Conservation (phyloP, 345 rosid species). For the Streptanthus diversifolius region DNA sequence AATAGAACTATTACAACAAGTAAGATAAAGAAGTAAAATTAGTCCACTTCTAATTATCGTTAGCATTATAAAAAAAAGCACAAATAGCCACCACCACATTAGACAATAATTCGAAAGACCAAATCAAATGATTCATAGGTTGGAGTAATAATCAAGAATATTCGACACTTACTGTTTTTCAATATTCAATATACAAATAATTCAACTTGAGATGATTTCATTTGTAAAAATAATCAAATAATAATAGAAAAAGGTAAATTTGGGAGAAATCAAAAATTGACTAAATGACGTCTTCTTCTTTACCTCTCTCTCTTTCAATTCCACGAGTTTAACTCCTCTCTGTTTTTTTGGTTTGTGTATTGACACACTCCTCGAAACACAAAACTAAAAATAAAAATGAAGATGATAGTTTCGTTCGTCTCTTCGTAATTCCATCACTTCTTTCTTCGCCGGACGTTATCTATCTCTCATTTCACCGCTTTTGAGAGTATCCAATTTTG, state of each 20-base stretch:
- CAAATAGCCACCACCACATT: slow-evolving; percentile 29
- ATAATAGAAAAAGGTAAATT: background rate
- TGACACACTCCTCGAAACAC: slow-evolving; percentile 11
- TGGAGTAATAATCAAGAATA: slow-evolving; percentile 16
- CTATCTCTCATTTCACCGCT: background rate
- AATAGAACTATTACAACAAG: background rate
- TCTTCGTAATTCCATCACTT: too few relatives aligned
- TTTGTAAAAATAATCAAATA: background rate
- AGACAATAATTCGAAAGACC: slow-evolving; percentile 13
- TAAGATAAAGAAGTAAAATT: background rate
- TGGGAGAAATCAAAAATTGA: slow-evolving; percentile 22
- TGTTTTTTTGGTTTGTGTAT: background rate
- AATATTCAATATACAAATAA: background rate
- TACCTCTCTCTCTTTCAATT: slow-evolving; percentile 18
- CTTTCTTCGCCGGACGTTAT: slow-evolving; percentile 7
- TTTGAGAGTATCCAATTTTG: too few relatives aligned
- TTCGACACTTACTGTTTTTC: background rate
- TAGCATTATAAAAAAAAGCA: slow-evolving; percentile 23
- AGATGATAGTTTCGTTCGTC: too few relatives aligned
- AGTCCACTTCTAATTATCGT: slow-evolving; percentile 30
- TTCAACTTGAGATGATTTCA: background rate
- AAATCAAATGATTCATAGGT: slow-evolving; percentile 20
- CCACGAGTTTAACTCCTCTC: slow-evolving; percentile 25
- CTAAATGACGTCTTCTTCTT: slow-evolving; percentile 29
- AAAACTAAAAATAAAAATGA: too few relatives aligned